Base-by-base conservation (phyloP, 2,329 filamentous ascomycete species). In the Talaromyces marneffei region DNA sequence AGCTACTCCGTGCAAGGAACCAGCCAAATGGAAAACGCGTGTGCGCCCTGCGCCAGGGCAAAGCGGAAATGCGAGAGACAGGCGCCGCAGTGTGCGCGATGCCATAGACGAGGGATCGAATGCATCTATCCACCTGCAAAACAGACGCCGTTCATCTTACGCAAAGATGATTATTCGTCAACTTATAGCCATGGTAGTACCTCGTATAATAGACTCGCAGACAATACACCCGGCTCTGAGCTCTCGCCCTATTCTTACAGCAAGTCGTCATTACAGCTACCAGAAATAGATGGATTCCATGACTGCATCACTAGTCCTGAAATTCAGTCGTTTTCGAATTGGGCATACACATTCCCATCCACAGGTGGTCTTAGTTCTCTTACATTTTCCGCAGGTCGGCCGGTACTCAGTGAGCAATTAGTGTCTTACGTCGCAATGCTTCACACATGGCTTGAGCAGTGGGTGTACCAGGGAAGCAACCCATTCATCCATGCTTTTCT, bases 61-160 rank as follows among this genome's bases (percentile, higher is more conserved):
- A 57, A 57, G 29, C 55, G 55, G 27, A 33, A 44, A 20, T 57
- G 55, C 25, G 55, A 57, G 29, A 57, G 33, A 37, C 55, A 57
- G 20, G 27, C 20, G 3, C 55, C 55, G 18, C 39, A 35, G 40
- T 57, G 55, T 44, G 6, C 39, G 40, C 40, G 55, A 9, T 57
- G 55, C 29, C 40, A 27, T 12, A 25, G 29, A 16, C 39, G 40
- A 46, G 55, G 40, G 9, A 46, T 57, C 9, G 42, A 39, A 39
- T 52, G 42, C 33, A 31, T 14, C 31, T 59, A 59, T 23, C 57
- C 57, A 20, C 25, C 56, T 2, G 56, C 29, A 37, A 58, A 58
- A 31, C 44, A 37, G 7, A 40, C 39, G 14, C 1, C 40, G 23
- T 46, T 46, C 29, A 14, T 57, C 55, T 31, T 57, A 18, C 27